Percentiles rank a stretch among this genome's conserved stretches.
These are phyloP conservation scores for Aegilops tauschii DNA, from an alignment of 176 grass and related monocot genomes.

Conservation along the genomic window DNA sequence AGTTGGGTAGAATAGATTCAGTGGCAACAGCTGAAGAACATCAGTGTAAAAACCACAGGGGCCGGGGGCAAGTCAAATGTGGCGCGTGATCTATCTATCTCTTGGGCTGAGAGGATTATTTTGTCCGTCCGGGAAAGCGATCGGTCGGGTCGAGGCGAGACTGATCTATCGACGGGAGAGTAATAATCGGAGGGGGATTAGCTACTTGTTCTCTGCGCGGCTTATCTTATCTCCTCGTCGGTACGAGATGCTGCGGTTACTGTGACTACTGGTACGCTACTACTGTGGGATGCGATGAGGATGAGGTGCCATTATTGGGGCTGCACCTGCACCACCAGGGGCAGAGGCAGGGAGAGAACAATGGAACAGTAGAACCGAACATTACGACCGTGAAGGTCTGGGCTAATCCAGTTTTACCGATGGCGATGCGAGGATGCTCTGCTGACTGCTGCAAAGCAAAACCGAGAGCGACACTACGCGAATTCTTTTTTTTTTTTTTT, in stretches of 20 bases:
- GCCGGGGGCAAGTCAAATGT: not conserved
- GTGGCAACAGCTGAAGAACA: not conserved
- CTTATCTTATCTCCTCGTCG: constrained; percentile 31
- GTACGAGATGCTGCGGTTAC: constrained; percentile 36
- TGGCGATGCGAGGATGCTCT: not conserved
- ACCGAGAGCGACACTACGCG: not conserved
- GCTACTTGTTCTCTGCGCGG: constrained; percentile 12
- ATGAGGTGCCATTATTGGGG: constrained; percentile 20
- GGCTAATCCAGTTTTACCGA: not conserved
- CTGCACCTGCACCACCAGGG: not conserved
- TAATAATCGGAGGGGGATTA: not conserved
- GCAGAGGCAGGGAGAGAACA: not conserved
- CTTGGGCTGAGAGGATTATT: constrained; percentile 7
- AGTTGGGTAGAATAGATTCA: not conserved
- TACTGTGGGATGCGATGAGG: constrained; percentile 42
- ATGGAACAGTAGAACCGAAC: not conserved
- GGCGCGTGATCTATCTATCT: not conserved
- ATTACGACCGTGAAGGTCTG: not conserved
- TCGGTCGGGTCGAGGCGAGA: not conserved
- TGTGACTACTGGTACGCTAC: not conserved
- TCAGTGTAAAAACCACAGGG: not conserved
- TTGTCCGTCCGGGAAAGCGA: constrained; percentile 10
- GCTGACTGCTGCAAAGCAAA: not conserved
- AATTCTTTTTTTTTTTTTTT: too few relatives aligned
- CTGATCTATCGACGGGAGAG: not conserved